Evolutionary conservation across 2,329 filamentous ascomycete species (phyloP).

Genomic region (Alternaria triticina): DNA sequence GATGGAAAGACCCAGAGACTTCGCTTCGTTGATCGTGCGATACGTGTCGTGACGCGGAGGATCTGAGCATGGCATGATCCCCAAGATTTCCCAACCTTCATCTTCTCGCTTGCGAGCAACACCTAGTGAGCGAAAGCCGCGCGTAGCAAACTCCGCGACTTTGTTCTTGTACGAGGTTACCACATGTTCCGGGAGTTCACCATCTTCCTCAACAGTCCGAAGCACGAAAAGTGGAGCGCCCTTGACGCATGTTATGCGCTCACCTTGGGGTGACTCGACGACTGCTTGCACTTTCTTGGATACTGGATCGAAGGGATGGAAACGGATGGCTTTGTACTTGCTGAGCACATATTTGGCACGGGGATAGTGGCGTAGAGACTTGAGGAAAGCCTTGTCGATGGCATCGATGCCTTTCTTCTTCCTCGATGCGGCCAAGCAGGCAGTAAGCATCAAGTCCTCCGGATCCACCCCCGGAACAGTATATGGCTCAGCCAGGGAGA

Average conservation of each 20-base stretch:
- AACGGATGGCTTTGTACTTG: conserved; percentile 85
- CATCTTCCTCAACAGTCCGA: conserved; percentile 85
- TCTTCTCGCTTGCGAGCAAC: conserved; percentile 88
- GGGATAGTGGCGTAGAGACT: conserved; percentile 81
- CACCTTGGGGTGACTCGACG: conserved; percentile 81
- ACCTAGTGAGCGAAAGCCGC: conserved; percentile 93
- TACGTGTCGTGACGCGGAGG: conserved; percentile 90
- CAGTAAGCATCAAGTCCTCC: conserved; percentile 90
- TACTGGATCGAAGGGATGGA: conserved; percentile 89
- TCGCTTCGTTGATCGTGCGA: conserved; percentile 88
- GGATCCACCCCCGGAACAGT: conserved; percentile 81
- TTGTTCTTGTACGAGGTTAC: conserved; percentile 90
- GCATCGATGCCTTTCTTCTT: conserved; percentile 97
- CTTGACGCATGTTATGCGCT: conserved; percentile 88
- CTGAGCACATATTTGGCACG: conserved; percentile 78
- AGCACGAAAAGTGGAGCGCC: conserved; percentile 87
- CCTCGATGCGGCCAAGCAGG: conserved; percentile 85
- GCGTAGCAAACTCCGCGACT: conserved; percentile 87
- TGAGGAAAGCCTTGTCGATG: conserved; percentile 94
- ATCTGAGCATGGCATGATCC: conserved; percentile 94
- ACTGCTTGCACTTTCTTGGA: conserved; percentile 90
- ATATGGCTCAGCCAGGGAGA: conserved; percentile 84
- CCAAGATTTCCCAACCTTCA: conserved; percentile 86
- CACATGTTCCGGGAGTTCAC: conserved; percentile 76
- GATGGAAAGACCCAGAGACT: conserved; percentile 84